Conservation (phyloP, 495 filamentous ascomycete genomes). For the Letharia lupina region DNA sequence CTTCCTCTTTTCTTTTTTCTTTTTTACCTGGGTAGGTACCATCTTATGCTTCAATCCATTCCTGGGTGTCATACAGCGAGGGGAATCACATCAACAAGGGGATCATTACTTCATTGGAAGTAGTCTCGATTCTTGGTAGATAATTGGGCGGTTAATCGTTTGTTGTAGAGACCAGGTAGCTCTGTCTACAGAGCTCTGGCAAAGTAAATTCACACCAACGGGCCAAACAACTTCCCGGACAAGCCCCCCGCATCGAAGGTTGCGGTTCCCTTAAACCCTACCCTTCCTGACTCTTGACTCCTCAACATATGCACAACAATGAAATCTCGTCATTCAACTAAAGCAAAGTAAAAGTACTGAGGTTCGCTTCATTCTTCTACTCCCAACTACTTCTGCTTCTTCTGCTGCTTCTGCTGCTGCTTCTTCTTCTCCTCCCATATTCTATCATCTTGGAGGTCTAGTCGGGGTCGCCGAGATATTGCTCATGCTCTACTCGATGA, state of each 20-base stretch:
- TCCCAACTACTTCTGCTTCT: not conserved
- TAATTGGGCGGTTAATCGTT: not conserved
- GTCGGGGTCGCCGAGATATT: not conserved
- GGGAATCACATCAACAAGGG: not conserved
- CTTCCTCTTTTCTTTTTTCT: no score
- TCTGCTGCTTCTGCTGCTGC: not conserved
- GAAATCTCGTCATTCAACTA: no score
- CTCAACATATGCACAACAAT: no score
- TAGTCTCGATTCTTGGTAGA: no score
- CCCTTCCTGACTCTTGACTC: not conserved
- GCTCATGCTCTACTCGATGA: not conserved
- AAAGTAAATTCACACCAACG: not conserved
- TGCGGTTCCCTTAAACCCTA: constrained; percentile 2
- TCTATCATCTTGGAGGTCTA: not conserved
- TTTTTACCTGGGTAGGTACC: no score
- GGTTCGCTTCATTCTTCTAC: no score
- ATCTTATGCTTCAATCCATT: no score
- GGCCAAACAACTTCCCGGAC: constrained; percentile 3
- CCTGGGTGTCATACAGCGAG: not conserved
- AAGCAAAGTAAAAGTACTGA: no score
- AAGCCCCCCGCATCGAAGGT: constrained; percentile 5
- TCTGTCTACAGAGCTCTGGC: no score
- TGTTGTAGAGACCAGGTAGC: no score
- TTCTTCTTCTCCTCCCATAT: not conserved
- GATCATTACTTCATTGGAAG: not conserved